Base-by-base conservation (phyloP, 371 early-diverging fungal species). In the Mucor circinelloides region DNA sequence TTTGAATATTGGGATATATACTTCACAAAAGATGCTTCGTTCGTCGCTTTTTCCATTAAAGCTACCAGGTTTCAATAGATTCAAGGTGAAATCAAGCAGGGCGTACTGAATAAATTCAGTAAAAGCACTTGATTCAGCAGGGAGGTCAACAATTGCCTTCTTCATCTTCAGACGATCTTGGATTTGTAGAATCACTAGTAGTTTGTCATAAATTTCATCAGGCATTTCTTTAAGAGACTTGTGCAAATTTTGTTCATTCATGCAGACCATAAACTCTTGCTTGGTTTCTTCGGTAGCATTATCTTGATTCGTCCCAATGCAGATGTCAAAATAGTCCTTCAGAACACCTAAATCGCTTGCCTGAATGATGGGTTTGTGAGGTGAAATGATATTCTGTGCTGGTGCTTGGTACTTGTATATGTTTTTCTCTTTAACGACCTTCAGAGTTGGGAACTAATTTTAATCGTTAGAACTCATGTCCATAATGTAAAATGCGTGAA, bases 1-100 rank as follows among this genome's bases (percentile, higher is more conserved):
- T 56, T 69, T 69, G 30, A 69, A 69, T 40, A 69, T 69, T 21
- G 69, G 69, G 19, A 69, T 64, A 60, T 23, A 60, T 12, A 69
- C 46, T 44, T 69, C 69, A 25, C 69, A 69, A 46, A 54, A 64
- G 36, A 64, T 56, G 36, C 60, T 69, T 17, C 65, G 59, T 64
- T 69, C 69, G 28, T 69, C 65, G 40, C 44, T 67, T 44, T 64
- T 67, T 17, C 55, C 64, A 36, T 28, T 60, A 44, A 42, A 69
- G 19, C 34, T 46, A 17, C 46, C 32, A 42, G 65, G 55, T 25
- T 54, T 60, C 30, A 58, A 28, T 21, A 59, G 30, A 52, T 70
- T 70, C 44, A 70, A 63, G 44, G 40, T 46, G 42, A 70, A 70
- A 62, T 66, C 71, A 58, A 66, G 15, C 42, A 70, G 9, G 19